These are phyloP conservation scores for Jamesozyma lodderae DNA, from an alignment of 805 yeast genomes.

Conservation along the genomic window DNA sequence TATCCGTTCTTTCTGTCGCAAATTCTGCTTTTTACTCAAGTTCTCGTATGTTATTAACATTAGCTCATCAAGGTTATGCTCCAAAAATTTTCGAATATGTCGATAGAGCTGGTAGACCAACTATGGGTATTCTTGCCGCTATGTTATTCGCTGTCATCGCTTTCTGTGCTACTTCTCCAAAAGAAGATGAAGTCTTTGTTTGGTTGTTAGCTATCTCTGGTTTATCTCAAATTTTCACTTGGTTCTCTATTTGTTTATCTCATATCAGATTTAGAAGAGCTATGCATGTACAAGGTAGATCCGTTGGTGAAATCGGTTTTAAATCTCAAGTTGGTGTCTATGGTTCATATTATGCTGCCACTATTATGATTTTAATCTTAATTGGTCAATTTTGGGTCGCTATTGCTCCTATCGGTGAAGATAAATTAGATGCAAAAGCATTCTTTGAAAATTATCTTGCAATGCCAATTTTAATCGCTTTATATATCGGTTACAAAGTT, in stretches of 20 bases:
- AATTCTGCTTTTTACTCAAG: constrained; percentile 66
- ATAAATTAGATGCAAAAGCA: constrained; percentile 31
- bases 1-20: constrained; percentile 68
- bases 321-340: constrained; percentile 41
- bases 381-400: constrained; percentile 62
- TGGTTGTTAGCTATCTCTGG: constrained; percentile 61
- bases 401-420: constrained; percentile 41
- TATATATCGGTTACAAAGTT: constrained; percentile 38
- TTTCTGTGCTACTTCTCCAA: constrained; percentile 56
- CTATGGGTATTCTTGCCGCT: constrained; percentile 44
- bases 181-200: constrained; percentile 48
- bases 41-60: constrained; percentile 59
- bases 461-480: constrained; percentile 36
- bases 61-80: constrained; percentile 65
- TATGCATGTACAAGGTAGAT: constrained; percentile 44
- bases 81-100: constrained; percentile 47
- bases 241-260: constrained; percentile 49
- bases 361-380: constrained; percentile 41
- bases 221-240: constrained; percentile 52
- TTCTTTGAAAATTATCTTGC: constrained; percentile 42
- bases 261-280: constrained; percentile 55
- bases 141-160: constrained; percentile 51
- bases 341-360: constrained; percentile 46
- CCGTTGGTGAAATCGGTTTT: constrained; percentile 44
- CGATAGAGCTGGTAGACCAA: constrained; percentile 56